Percentiles rank a stretch among this genome's conserved stretches.
Evolutionary conservation across 768 basidiomycete species (phyloP).

Genomic region (Leccinum pellstonianum): DNA sequence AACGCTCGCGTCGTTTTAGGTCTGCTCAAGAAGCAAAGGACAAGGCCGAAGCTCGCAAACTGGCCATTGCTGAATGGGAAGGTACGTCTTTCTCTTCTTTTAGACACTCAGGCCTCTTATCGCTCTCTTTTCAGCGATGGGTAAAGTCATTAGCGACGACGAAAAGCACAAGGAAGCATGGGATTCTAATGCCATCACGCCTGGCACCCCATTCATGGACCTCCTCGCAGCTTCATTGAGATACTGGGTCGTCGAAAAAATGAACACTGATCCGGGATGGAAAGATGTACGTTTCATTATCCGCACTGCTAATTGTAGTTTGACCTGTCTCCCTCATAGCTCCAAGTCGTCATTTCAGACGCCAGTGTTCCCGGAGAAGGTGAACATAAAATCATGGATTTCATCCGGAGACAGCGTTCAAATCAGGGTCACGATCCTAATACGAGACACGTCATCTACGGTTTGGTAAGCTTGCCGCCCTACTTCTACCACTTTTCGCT

Average conservation of each 20-base stretch:
- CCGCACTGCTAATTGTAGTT: background rate
- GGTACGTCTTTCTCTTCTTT: constrained; percentile 41
- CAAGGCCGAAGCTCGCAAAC: constrained; percentile 83
- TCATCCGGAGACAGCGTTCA: constrained; percentile 83
- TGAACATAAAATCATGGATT: constrained; percentile 99
- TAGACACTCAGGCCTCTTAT: background rate
- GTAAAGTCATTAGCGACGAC: constrained; percentile 77
- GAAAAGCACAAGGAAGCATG: constrained; percentile 84
- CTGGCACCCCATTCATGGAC: constrained; percentile 98
- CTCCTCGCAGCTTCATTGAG: constrained; percentile 83
- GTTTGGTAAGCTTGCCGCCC: constrained; percentile 58
- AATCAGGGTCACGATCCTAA: constrained; percentile 93
- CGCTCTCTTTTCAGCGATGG: constrained; percentile 71
- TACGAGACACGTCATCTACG: constrained; percentile 96
- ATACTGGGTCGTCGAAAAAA: constrained; percentile 95
- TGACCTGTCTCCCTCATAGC: constrained; percentile 40
- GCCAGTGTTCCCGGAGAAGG: constrained; percentile 97
- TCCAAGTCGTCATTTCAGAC: constrained; percentile 96
- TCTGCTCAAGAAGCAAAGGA: constrained; percentile 93
- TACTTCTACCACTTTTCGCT: background rate
- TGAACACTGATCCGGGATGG: constrained; percentile 96
- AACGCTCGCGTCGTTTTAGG: constrained; percentile 94
- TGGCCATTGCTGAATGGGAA: constrained; percentile 85
- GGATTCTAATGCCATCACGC: constrained; percentile 99
- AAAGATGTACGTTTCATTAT: constrained; percentile 58